Percentiles rank a stretch among this genome's conserved stretches.
Conservation (phyloP, 1,139 yeast species). For the Blastobotrys proliferans region DNA sequence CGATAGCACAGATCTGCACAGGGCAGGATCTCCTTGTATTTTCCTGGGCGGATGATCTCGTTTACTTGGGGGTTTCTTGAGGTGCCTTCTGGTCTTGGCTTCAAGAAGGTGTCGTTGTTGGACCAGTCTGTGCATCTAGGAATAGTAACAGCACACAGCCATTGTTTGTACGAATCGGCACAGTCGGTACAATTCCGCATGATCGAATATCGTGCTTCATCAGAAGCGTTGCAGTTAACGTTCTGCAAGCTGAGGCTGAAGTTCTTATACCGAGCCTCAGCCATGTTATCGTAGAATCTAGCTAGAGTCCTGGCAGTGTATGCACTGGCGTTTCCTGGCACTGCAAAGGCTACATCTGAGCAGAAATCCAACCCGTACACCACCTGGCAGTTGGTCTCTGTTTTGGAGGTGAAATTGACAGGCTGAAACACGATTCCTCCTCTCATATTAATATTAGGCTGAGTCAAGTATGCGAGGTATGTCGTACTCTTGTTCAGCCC, state of each 20-base stretch:
- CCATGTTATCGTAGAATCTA: slow-evolving; percentile 58
- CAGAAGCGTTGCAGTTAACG: slow-evolving; percentile 67
- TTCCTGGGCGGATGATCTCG: slow-evolving; percentile 53
- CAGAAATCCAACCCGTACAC: slow-evolving; percentile 77
- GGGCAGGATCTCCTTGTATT: slow-evolving; percentile 79
- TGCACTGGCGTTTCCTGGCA: slow-evolving; percentile 53
- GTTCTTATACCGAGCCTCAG: slow-evolving; percentile 52
- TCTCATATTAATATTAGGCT: slow-evolving; percentile 36
- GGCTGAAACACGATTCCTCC: slow-evolving; percentile 69
- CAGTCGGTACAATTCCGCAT: slow-evolving; percentile 71
- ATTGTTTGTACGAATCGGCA: slow-evolving; percentile 63
- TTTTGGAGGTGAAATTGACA: slow-evolving; percentile 59
- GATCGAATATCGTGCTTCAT: slow-evolving; percentile 72
- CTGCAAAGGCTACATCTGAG: slow-evolving; percentile 77
- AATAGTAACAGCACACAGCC: slow-evolving; percentile 90
- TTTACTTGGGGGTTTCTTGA: slow-evolving; percentile 64
- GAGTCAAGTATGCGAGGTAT: slow-evolving; percentile 64
- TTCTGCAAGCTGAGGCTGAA: slow-evolving; percentile 76
- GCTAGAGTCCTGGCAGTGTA: slow-evolving; percentile 37
- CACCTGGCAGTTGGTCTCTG: slow-evolving; percentile 55
- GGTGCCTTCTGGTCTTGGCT: slow-evolving; percentile 44
- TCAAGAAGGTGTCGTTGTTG: slow-evolving; percentile 44
- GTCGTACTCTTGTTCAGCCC: slow-evolving; percentile 59
- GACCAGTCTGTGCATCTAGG: slow-evolving; percentile 72
- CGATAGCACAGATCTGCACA: slow-evolving; percentile 78